These are phyloP conservation scores for Gossypium aridum DNA, from an alignment of 441 rosid genomes.

Conservation along the genomic window DNA sequence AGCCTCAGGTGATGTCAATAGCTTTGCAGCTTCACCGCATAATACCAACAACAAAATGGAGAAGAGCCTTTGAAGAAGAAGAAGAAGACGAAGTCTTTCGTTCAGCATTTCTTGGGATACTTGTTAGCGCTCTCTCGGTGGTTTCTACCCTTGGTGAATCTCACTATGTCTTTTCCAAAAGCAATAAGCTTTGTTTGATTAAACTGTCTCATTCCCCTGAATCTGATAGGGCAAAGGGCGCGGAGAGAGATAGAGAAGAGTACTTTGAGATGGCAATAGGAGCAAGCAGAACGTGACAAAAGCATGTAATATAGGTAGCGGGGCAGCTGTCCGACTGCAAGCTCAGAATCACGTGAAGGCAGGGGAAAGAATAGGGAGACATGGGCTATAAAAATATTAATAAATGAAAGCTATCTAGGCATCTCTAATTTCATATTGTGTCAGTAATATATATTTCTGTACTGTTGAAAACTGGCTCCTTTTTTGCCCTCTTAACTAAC, in stretches of 20 bases:
- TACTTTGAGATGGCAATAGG: constrained; percentile 11
- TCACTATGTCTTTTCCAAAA: not conserved
- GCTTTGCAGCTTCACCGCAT: constrained; percentile 12
- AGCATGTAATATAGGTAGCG: constrained; percentile 28
- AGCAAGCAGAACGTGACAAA: constrained; percentile 39
- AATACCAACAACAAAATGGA: constrained; percentile 18
- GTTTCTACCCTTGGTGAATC: not conserved
- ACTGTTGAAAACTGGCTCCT: not conserved
- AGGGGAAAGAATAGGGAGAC: not conserved
- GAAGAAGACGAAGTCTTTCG: constrained; percentile 17
- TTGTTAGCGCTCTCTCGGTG: not conserved
- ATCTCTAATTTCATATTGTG: not conserved
- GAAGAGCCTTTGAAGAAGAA: constrained; percentile 16
- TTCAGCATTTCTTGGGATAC: constrained; percentile 11
- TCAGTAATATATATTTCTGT: not conserved
- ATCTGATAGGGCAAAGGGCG: not conserved
- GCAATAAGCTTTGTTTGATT: not conserved
- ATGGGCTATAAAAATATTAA: not conserved
- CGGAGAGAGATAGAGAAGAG: constrained; percentile 9
- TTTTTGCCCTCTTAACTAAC: not conserved
- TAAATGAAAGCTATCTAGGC: not conserved
- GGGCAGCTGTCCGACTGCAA: constrained; percentile 40
- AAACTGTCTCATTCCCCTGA: constrained; percentile 12
- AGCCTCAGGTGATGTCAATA: constrained; percentile 41
- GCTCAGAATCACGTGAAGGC: constrained; percentile 62